These are phyloP conservation scores for Linnemannia zychae DNA, from an alignment of 192 early-diverging fungal species.

Conservation along the genomic window DNA sequence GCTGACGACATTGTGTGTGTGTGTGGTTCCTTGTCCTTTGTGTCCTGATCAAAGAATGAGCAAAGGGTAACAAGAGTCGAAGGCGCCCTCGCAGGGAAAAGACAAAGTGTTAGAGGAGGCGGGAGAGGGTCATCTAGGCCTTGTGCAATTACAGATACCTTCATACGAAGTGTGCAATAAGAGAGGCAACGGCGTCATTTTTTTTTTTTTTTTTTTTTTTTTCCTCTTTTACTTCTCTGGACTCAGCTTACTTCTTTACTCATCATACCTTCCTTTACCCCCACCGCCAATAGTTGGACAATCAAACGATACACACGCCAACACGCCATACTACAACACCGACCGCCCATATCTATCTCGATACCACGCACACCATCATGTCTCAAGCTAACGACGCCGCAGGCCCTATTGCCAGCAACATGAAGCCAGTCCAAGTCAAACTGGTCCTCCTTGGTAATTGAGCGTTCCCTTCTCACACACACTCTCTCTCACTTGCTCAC, in stretches of 20 bases:
- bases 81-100: neutral
- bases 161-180: neutral
- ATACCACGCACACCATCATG: conserved; percentile 17
- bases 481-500: neutral
- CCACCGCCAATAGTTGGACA: neutral
- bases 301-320: neutral
- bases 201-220: neutral
- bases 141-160: conserved; percentile 18
- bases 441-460: conserved; percentile 89
- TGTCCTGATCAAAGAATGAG: neutral
- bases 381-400: conserved; percentile 46
- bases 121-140: neutral
- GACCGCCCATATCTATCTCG: neutral
- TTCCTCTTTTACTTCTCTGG: neutral
- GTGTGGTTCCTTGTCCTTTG: neutral
- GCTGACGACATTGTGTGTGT: conserved; percentile 13
- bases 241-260: neutral
- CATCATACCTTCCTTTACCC: neutral
- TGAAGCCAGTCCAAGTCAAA: conserved; percentile 95
- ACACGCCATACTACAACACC: neutral
- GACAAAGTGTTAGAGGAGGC: neutral
- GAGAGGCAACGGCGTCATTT: neutral
- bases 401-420: conserved; percentile 46
- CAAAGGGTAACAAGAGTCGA: neutral
- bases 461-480: neutral